These are phyloP conservation scores for Cordyceps tenuipes DNA, from an alignment of 2,329 filamentous ascomycete genomes.

Conservation along the genomic window DNA sequence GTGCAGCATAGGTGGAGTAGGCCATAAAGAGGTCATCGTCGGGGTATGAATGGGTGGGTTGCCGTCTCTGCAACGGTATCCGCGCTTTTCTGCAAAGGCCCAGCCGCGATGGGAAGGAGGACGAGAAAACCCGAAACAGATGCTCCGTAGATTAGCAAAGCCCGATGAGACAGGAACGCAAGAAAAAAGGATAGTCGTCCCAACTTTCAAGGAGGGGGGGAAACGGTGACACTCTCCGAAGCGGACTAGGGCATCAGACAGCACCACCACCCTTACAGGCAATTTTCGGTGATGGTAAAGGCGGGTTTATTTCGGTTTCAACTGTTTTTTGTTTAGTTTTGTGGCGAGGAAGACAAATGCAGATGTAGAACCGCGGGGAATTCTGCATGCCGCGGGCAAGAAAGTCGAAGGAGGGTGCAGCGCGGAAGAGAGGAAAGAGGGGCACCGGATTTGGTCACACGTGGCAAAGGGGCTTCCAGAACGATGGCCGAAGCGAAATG, in stretches of 20 bases:
- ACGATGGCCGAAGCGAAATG: conserved; percentile 5
- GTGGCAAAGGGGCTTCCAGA: conserved; percentile 6
- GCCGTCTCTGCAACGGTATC: neutral
- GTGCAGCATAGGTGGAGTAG: neutral
- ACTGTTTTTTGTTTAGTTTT: neutral
- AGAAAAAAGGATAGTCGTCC: neutral
- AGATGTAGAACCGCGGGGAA: too few relatives aligned
- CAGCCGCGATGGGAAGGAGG: neutral
- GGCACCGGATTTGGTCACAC: neutral
- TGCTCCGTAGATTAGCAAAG: neutral
- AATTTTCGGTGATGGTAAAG: neutral
- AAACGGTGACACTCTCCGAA: conserved; percentile 1
- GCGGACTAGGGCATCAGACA: neutral
- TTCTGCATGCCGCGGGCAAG: neutral
- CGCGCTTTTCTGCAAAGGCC: neutral
- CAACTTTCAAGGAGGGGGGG: neutral
- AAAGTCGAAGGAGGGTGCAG: neutral
- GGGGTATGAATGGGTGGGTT: neutral
- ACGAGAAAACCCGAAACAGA: neutral
- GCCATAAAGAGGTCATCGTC: neutral
- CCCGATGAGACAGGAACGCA: neutral
- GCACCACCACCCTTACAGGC: neutral
- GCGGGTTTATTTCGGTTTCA: neutral
- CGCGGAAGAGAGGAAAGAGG: neutral
- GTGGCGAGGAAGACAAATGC: too few relatives aligned